Conservation (phyloP, 106 monocot genomes). For the Iris macrosiphon region DNA sequence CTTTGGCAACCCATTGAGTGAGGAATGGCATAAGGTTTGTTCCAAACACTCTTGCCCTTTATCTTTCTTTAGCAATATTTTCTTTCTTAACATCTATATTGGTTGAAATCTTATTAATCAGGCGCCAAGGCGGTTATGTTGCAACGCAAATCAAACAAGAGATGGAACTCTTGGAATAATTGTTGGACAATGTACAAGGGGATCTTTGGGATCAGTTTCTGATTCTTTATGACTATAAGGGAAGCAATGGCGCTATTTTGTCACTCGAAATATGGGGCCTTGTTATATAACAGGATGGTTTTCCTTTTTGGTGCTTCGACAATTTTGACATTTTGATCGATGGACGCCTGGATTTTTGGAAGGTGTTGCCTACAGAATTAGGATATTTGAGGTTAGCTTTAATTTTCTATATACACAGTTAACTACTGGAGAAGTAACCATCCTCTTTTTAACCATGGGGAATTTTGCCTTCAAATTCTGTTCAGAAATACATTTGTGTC, state of each 20-base stretch:
- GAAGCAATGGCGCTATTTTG: neutral
- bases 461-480: slow-evolving; percentile 18
- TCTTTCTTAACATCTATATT: neutral
- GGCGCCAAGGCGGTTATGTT: slow-evolving; percentile 76
- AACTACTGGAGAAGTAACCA: neutral
- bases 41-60: neutral
- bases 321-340: no score
- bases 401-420: neutral
- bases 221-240: slow-evolving; percentile 33
- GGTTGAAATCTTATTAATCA: slow-evolving; percentile 12
- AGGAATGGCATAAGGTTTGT: slow-evolving; percentile 85
- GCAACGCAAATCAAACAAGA: slow-evolving; percentile 35
- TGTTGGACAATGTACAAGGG: slow-evolving; percentile 55
- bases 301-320: no score
- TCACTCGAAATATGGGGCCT: no score
- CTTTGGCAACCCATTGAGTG: slow-evolving; percentile 33
- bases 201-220: slow-evolving; percentile 55
- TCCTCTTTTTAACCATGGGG: neutral
- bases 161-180: slow-evolving; percentile 39
- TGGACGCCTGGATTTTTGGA: no score
- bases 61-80: slow-evolving; percentile 6
- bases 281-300: no score
- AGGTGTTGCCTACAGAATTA: no score
- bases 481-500: no score
- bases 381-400: no score